Conservation (phyloP, 495 filamentous ascomycete genomes). For the Diplogelasinospora grovesii region DNA sequence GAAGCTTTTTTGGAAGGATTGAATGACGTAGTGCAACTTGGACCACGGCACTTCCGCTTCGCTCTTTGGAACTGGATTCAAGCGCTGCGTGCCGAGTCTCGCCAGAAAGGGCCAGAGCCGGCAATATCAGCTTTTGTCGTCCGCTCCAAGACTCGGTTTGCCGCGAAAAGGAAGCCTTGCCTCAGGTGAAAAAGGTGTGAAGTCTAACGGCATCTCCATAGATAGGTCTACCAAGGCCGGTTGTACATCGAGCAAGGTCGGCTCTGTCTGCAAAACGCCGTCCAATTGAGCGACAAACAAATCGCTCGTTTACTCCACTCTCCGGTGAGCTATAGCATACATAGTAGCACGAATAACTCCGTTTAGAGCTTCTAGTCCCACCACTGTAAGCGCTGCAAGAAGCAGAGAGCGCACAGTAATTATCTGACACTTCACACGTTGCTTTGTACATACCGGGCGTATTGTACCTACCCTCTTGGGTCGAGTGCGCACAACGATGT, state of each 20-base stretch:
- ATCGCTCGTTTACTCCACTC: slow-evolving; percentile 15
- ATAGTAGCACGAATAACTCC: too few species aligned
- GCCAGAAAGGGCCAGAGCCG: slow-evolving; percentile 3
- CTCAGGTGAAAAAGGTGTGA: not conserved
- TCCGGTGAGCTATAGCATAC: slow-evolving; percentile 10
- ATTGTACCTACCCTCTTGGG: too few species aligned
- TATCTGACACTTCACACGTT: too few species aligned
- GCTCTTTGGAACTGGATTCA: slow-evolving; percentile 3
- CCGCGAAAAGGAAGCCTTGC: not conserved
- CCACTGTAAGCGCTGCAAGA: too few species aligned
- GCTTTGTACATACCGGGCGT: too few species aligned
- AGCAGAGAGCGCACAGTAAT: too few species aligned
- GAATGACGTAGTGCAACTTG: slow-evolving; percentile 20
- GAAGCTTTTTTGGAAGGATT: slow-evolving; percentile 1
- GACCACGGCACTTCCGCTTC: slow-evolving; percentile 24
- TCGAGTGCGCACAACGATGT: too few species aligned
- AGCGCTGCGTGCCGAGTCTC: not conserved
- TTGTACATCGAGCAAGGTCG: not conserved
- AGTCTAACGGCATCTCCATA: not conserved
- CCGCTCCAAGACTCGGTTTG: not conserved
- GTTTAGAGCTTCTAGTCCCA: too few species aligned
- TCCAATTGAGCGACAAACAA: slow-evolving; percentile 10
- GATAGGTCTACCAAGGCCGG: not conserved
- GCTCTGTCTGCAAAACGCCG: slow-evolving; percentile 4
- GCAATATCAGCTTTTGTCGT: not conserved